phyloP scores from a whole-genome alignment of 306 rosid genomes.

The Vigna nakashimae region DNA sequence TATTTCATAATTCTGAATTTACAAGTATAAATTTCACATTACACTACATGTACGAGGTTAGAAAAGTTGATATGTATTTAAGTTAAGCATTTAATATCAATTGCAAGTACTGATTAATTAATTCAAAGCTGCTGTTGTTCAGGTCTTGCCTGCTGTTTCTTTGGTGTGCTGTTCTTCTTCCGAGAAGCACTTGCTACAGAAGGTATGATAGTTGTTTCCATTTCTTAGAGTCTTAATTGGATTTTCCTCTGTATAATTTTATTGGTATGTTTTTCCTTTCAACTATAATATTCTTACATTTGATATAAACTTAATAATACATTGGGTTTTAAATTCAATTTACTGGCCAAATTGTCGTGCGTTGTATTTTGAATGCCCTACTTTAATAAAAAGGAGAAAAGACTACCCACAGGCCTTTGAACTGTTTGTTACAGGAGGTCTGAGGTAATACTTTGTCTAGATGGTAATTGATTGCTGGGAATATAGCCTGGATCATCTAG shows the following conservation, averaged over 20 bases:
- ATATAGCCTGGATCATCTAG: constrained; percentile 32
- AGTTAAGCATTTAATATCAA: constrained; percentile 6
- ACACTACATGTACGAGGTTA: constrained; percentile 11
- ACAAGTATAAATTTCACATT: constrained; percentile 10
- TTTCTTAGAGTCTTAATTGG: constrained; percentile 32
- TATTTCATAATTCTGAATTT: neutral
- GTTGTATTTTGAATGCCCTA: neutral
- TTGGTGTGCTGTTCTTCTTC: constrained; percentile 76
- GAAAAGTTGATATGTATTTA: neutral
- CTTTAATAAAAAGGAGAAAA: neutral
- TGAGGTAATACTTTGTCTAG: neutral
- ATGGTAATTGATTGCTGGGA: constrained; percentile 24
- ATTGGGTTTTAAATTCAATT: constrained; percentile 6
- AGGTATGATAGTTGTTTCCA: constrained; percentile 55
- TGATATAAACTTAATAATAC: constrained; percentile 11
- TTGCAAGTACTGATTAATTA: constrained; percentile 32
- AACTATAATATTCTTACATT: constrained; percentile 6
- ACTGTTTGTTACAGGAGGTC: constrained; percentile 4
- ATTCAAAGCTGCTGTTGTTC: constrained; percentile 41
- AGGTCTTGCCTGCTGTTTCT: constrained; percentile 89
- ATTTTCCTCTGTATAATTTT: constrained; percentile 12
- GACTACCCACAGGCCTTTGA: neutral
- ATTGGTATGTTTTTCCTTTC: constrained; percentile 1
- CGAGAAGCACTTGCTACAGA: constrained; percentile 61
- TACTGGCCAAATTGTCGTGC: constrained; percentile 4